Evolutionary conservation across 1,284 basidiomycete species (phyloP).

Genomic region (Volvariella surrecta): DNA sequence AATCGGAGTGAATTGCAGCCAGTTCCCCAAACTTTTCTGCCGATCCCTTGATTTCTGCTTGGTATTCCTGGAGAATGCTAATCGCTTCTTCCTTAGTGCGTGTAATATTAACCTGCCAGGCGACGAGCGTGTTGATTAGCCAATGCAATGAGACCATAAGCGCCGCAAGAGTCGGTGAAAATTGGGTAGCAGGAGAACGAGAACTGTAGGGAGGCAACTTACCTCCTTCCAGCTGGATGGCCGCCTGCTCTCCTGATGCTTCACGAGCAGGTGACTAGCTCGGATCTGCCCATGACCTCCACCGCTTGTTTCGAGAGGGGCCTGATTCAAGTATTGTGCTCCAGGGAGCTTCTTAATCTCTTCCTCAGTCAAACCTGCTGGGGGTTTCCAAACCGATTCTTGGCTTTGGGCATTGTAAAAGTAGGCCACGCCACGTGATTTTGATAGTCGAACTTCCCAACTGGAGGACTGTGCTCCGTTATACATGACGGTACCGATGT

Average conservation of each 20-base stretch:
- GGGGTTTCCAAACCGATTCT: slow-evolving; percentile 81
- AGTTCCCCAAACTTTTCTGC: slow-evolving; percentile 67
- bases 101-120: slow-evolving; percentile 67
- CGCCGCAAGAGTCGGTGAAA: neutral
- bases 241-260: slow-evolving; percentile 82
- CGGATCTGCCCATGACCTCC: slow-evolving; percentile 53
- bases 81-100: slow-evolving; percentile 89
- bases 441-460: slow-evolving; percentile 85
- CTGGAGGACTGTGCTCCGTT: no score
- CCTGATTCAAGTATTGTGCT: slow-evolving; percentile 37
- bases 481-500: no score
- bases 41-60: slow-evolving; percentile 51
- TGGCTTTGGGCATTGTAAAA: slow-evolving; percentile 76
- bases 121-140: slow-evolving; percentile 2
- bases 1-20: slow-evolving; percentile 75
- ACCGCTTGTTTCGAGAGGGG: slow-evolving; percentile 12
- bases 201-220: slow-evolving; percentile 20
- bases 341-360: slow-evolving; percentile 65
- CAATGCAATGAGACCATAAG: neutral
- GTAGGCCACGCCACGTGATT: slow-evolving; percentile 76
- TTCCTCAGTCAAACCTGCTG: slow-evolving; percentile 54
- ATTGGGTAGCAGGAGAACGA: neutral
- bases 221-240: slow-evolving; percentile 93
- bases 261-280: slow-evolving; percentile 92
- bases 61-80: slow-evolving; percentile 59